phyloP scores from a whole-genome alignment of 768 basidiomycete species.

The Leccinum pellstonianum region DNA sequence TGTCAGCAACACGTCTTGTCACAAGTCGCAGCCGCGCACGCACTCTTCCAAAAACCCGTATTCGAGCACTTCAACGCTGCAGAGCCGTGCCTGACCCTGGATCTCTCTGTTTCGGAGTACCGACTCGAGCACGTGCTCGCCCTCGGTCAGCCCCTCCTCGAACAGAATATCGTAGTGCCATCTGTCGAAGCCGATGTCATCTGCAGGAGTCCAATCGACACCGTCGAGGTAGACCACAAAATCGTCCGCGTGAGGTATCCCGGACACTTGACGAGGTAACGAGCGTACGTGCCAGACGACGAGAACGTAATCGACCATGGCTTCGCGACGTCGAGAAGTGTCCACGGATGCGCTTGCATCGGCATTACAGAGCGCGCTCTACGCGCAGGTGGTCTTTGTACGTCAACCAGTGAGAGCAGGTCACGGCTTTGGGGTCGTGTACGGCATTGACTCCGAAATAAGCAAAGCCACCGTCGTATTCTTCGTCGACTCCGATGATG shows the following conservation, averaged over 20 bases:
- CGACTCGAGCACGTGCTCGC: constrained; percentile 61
- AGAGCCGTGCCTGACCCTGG: constrained; percentile 64
- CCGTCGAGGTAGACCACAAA: constrained; percentile 65
- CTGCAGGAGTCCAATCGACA: constrained; percentile 50
- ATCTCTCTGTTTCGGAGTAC: constrained; percentile 45
- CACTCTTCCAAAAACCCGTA: constrained; percentile 65
- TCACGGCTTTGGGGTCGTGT: constrained; percentile 42
- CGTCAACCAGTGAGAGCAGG: constrained; percentile 76
- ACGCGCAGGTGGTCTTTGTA: constrained; percentile 38
- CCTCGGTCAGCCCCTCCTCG: constrained; percentile 40
- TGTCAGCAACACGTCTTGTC: not conserved
- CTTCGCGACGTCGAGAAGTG: constrained; percentile 56
- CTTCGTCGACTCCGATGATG: constrained; percentile 75
- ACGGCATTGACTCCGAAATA: constrained; percentile 72
- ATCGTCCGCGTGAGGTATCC: constrained; percentile 55
- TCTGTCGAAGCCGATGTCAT: constrained; percentile 61
- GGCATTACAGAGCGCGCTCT: constrained; percentile 71
- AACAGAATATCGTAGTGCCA: constrained; percentile 71
- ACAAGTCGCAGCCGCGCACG: constrained; percentile 15
- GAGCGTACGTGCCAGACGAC: constrained; percentile 62
- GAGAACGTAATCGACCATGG: constrained; percentile 59
- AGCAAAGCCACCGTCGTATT: constrained; percentile 75
- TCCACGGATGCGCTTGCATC: constrained; percentile 75
- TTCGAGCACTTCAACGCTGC: constrained; percentile 72
- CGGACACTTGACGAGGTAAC: constrained; percentile 65